Percentiles rank a stretch among this genome's conserved stretches.
Conservation (phyloP, 352 stramenopile species). For the Phytopythium litorale region DNA sequence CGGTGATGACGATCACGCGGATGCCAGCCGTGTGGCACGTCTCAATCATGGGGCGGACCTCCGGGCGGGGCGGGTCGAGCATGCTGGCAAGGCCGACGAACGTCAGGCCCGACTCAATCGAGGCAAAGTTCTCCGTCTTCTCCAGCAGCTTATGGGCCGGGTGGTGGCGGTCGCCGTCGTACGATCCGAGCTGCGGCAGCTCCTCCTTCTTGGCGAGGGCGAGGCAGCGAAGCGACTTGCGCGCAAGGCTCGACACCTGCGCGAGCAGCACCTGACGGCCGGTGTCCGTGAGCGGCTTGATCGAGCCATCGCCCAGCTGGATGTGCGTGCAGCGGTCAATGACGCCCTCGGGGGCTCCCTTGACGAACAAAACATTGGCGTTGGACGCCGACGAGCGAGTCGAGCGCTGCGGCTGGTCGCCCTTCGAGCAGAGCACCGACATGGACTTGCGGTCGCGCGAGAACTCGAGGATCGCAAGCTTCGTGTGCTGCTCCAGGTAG, state of each 20-base stretch:
- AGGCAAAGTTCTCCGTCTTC: conserved; percentile 84
- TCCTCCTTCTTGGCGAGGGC: conserved; percentile 96
- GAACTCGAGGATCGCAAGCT: conserved; percentile 95
- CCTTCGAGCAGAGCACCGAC: conserved; percentile 91
- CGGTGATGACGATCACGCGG: conserved; percentile 99
- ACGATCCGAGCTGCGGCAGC: conserved; percentile 72
- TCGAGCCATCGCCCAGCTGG: conserved; percentile 89
- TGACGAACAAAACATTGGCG: conserved; percentile 96
- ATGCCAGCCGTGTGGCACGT: conserved; percentile 95
- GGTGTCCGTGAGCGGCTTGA: conserved; percentile 90
- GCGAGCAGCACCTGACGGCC: conserved; percentile 85
- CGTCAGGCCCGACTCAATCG: conserved; percentile 96
- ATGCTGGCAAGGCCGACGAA: conserved; percentile 98
- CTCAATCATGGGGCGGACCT: conserved; percentile 95
- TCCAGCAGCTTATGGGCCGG: conserved; percentile 79
- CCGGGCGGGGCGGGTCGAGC: conserved; percentile 96
- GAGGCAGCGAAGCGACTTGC: conserved; percentile 94
- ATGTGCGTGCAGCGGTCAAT: conserved; percentile 95
- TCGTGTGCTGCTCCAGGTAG: conserved; percentile 81
- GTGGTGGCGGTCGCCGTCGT: conserved; percentile 84
- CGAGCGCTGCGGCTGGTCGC: conserved; percentile 25
- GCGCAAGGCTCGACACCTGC: conserved; percentile 91
- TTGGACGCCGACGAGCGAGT: conserved; percentile 60
- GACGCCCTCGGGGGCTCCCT: conserved; percentile 97
- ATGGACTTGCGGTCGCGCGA: conserved; percentile 98